A percentile compares a stretch with the other conserved stretches of the same genome.
Conservation (phyloP, 441 rosid species). For the Hura crepitans region DNA sequence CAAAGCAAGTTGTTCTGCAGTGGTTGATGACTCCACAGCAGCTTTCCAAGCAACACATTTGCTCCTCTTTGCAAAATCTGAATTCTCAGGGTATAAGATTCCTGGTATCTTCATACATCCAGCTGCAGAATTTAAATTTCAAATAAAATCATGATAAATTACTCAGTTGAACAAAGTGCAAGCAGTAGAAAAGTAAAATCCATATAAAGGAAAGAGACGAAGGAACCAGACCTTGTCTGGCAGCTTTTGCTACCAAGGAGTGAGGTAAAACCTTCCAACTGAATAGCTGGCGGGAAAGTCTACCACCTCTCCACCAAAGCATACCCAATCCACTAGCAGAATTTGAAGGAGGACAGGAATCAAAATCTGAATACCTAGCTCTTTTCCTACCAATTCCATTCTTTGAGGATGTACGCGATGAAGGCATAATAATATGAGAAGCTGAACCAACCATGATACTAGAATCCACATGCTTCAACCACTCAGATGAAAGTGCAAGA, state of each 20-base stretch:
- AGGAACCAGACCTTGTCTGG: constrained; percentile 72
- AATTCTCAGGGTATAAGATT: constrained; percentile 77
- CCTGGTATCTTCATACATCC: constrained; percentile 73
- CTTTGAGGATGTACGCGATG: constrained; percentile 56
- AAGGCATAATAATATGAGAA: constrained; percentile 54
- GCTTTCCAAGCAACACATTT: constrained; percentile 78
- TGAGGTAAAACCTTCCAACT: constrained; percentile 80
- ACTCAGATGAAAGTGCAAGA: constrained; percentile 73
- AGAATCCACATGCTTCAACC: constrained; percentile 79
- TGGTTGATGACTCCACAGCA: constrained; percentile 84
- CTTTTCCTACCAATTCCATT: constrained; percentile 59
- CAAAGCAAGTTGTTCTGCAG: constrained; percentile 77
- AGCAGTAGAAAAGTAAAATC: constrained; percentile 17
- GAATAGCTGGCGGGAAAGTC: constrained; percentile 67
- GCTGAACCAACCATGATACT: constrained; percentile 65
- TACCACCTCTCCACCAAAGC: constrained; percentile 98
- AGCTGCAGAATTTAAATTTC: constrained; percentile 57
- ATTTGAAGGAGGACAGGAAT: constrained; percentile 49
- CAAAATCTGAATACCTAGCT: constrained; percentile 45
- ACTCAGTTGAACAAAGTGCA: constrained; percentile 27
- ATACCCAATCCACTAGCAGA: constrained; percentile 58
- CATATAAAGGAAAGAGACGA: constrained; percentile 25
- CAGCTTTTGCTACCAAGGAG: constrained; percentile 69
- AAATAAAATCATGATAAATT: constrained; percentile 44
- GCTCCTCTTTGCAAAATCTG: constrained; percentile 84